phyloP scores from a whole-genome alignment of 176 grass and related monocot species.

The Canna indica region DNA sequence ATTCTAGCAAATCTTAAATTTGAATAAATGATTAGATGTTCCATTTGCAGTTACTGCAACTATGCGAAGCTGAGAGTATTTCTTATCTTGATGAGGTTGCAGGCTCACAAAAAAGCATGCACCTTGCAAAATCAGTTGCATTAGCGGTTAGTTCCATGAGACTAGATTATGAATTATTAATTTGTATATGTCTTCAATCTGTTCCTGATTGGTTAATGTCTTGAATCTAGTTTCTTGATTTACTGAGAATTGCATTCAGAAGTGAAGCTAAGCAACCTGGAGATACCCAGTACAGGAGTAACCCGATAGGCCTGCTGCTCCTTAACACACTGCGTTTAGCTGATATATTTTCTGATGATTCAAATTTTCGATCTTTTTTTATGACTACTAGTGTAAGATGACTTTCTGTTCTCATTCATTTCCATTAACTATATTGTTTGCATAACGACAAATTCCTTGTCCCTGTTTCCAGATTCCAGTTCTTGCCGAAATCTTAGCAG shows the following conservation, averaged over 20 bases:
- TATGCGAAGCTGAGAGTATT: conserved; percentile 94
- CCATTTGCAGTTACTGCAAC: conserved; percentile 58
- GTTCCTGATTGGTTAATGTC: conserved; percentile 23
- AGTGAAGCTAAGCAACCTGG: conserved; percentile 28
- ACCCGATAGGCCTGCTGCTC: conserved; percentile 68
- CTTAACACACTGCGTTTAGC: conserved; percentile 73
- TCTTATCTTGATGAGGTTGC: conserved; percentile 98
- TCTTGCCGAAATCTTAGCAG: conserved; percentile 72
- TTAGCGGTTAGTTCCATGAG: conserved; percentile 52
- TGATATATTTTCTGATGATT: conserved; percentile 97
- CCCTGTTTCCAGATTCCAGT: conserved; percentile 69
- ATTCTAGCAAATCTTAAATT: conserved; percentile 2
- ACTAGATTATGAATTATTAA: conserved; percentile 12
- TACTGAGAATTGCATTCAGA: conserved; percentile 72
- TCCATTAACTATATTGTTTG: conserved; percentile 8
- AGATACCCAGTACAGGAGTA: conserved; percentile 26
- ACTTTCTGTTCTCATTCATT: conserved; percentile 6
- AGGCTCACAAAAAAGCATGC: conserved; percentile 57
- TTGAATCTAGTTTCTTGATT: conserved; percentile 68
- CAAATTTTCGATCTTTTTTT: conserved; percentile 87
- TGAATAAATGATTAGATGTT: conserved; percentile 21
- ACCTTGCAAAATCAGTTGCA: conserved; percentile 73
- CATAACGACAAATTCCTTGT: neutral
- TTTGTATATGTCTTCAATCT: neutral
- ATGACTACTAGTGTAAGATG: conserved; percentile 70